These are phyloP conservation scores for Proliferodiscus dingleyae DNA, from an alignment of 2,329 filamentous ascomycete genomes.

Conservation along the genomic window DNA sequence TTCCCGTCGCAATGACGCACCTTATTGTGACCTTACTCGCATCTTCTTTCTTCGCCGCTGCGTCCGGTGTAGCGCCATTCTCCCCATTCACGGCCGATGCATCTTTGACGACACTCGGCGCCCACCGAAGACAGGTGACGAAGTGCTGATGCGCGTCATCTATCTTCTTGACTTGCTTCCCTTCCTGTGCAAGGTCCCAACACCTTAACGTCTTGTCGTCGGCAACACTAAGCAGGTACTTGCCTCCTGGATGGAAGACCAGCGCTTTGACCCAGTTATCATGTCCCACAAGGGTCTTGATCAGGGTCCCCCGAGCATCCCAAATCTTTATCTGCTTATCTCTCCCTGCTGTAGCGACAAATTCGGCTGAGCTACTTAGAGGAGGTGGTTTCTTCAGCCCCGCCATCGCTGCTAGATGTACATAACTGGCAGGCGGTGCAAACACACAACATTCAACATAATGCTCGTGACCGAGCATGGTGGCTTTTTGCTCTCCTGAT, in stretches of 20 bases:
- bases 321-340: slow-evolving; percentile 90
- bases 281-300: slow-evolving; percentile 81
- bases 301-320: slow-evolving; percentile 77
- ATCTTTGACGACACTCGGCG: slow-evolving; percentile 67
- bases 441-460: slow-evolving; percentile 81
- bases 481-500: slow-evolving; percentile 67
- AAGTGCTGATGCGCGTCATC: slow-evolving; percentile 78
- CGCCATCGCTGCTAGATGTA: slow-evolving; percentile 70
- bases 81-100: slow-evolving; percentile 40
- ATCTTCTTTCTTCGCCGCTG: slow-evolving; percentile 39
- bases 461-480: slow-evolving; percentile 82
- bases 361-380: slow-evolving; percentile 72
- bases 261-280: slow-evolving; percentile 90
- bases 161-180: slow-evolving; percentile 80
- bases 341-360: slow-evolving; percentile 80
- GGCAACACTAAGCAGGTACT: slow-evolving; percentile 77
- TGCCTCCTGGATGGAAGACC: slow-evolving; percentile 86
- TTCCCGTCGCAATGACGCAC: slow-evolving; percentile 82
- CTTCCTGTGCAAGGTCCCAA: slow-evolving; percentile 90
- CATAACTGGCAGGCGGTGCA: slow-evolving; percentile 73
- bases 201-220: slow-evolving; percentile 92
- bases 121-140: slow-evolving; percentile 82
- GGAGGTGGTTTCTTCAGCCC: slow-evolving; percentile 79
- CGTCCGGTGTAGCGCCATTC: slow-evolving; percentile 45
- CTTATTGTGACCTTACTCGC: slow-evolving; percentile 60